Base-by-base conservation (phyloP, 352 stramenopile species). In the Pelagophyceae sp. region DNA sequence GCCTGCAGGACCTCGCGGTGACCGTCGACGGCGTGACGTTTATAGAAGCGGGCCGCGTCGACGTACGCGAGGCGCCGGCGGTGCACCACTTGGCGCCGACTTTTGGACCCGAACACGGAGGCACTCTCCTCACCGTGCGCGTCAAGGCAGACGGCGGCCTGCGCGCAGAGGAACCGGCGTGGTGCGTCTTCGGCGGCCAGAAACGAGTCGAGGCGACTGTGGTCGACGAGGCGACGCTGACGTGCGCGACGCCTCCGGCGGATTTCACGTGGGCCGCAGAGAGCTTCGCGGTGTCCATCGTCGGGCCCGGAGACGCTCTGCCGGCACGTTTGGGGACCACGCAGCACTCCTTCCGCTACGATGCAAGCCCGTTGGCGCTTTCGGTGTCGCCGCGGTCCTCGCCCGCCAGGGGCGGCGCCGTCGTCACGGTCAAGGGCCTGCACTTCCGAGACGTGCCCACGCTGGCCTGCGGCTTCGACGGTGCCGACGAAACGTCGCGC, bases 401-500 rank as follows among this genome's bases (percentile, higher is more conserved):
- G 0, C 81, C 81, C 29, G 64, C 82, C 0, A 72, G 77, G 37
- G 90, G 90, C 11, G 88, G 87, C 3, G 93, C 89, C 0, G 72
- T 78, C 37, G 79, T 94, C 32, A 80, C 76, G 0, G 72, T 94
- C 23, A 83, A 71, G 17, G 88, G 87, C 0, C 90, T 86, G n/a
- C 58, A 78, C 61, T 93, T 93, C 37, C 78, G 80, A 23, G 5
- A 33, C 33, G 67, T 51, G 0, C 32, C 72, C 17, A 79, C 78
- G 63, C 82, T 91, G 23, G 88, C 82, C 82, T 94, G 88, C 75
- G 81, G 82, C n/a, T 94, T 93, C 19, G 76, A 85, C 33, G n/a
- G 74, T 38, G n/a, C 38, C 37, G 1, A 70, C 19, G 27, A 54
- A 33, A 67, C 58, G 15, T 31, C 58, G 58, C 58, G 29, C 23